Conservation (phyloP, 2,329 filamentous ascomycete genomes). For the Penicillium sp. region DNA sequence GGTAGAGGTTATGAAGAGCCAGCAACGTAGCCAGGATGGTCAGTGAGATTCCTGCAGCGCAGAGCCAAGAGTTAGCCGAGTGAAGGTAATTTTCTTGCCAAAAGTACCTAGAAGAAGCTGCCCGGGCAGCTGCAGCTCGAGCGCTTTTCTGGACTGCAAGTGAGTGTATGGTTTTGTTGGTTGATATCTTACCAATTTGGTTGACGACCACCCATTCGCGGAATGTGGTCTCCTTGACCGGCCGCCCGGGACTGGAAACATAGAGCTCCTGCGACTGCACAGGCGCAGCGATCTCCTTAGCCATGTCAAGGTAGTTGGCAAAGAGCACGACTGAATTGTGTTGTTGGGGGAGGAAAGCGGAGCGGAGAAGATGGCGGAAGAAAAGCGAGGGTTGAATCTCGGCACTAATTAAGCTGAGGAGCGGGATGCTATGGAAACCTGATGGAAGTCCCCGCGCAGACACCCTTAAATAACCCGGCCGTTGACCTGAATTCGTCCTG, state of each 20-base stretch:
- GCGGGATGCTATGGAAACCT: conserved; percentile 18
- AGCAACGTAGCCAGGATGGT: conserved; percentile 80
- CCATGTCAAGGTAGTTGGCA: conserved; percentile 26
- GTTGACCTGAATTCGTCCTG: neutral
- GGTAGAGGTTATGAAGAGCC: conserved; percentile 76
- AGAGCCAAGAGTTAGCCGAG: conserved; percentile 16
- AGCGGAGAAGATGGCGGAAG: conserved; percentile 5
- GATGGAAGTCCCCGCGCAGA: conserved; percentile 14
- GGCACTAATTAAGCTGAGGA: conserved; percentile 18
- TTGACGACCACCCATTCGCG: conserved; percentile 67
- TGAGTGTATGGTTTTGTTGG: neutral
- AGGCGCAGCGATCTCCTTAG: conserved; percentile 30
- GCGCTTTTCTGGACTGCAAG: neutral
- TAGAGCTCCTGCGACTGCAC: conserved; percentile 36
- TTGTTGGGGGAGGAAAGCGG: neutral
- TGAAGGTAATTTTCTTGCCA: conserved; percentile 5
- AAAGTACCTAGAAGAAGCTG: neutral
- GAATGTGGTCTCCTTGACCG: conserved; percentile 39
- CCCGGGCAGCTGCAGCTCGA: neutral
- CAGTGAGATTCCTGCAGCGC: conserved; percentile 65
- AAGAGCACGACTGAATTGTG: conserved; percentile 6
- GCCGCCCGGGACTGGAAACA: conserved; percentile 31
- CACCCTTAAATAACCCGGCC: neutral
- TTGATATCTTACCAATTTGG: conserved; percentile 64
- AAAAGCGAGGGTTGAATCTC: conserved; percentile 7